Base-by-base conservation (phyloP, 441 rosid species). In the Capsella rubella region DNA sequence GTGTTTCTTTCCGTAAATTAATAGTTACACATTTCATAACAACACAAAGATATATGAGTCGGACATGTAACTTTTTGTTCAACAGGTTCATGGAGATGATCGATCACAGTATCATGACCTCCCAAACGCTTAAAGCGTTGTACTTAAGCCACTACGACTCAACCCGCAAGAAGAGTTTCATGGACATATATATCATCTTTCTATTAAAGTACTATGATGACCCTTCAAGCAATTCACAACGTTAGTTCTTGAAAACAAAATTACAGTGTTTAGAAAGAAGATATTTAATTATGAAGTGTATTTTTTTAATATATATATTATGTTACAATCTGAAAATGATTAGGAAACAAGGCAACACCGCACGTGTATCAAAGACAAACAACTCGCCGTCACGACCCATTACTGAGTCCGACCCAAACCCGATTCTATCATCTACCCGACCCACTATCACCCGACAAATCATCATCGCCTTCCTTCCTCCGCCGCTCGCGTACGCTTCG, bases 401-500 rank as follows among this genome's bases (percentile, higher is more conserved):
- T 76, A 89, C 89, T 39, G 97, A 90, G 81, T 93, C 98, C 9
- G 79, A 78, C 31, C 77, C 85, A 31, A 71, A 71, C 57, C 78
- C 84, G 16, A 78, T 68, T 73, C 69, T 82, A 43, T 77, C 82
- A 54, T 84, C 82, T 2, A 93, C 87, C 84, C 96, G 88, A 39
- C 97, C 98, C 42, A 91, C 91, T 18, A 93, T 78, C 1, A 91
- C 96, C 69, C 95, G 84, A 56, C 91, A 92, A 3, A 89, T 95
- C 64, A 92, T 56, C 96, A 92, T 90, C 2, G 92, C 94, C 45
- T 81, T 83, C 81, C 91, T 80, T 11, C 98, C 98, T 59, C 78
- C 76, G 1, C 84, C 83, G 27, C 80, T 85, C 82, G 85, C 94
- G 49, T 90, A 92, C 4, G 94, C 98, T 34, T 68, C 77, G 0